phyloP scores from a whole-genome alignment of 305 asterid genomes.

The Nicotiana rustica region DNA sequence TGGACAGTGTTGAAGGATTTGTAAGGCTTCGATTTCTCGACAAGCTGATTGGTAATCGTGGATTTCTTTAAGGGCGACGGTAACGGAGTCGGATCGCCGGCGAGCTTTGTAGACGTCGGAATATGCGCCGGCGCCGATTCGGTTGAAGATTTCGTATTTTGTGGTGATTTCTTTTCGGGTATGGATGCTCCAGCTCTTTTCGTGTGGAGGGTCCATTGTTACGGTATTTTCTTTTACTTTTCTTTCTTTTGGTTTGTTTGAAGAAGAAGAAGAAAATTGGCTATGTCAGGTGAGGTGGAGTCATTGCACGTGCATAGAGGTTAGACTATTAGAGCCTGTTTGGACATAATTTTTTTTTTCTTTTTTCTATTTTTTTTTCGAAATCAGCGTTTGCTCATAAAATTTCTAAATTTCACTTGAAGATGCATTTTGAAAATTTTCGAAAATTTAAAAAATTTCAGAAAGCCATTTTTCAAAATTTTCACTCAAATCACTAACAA shows the following conservation, averaged over 20 bases:
- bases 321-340: no score
- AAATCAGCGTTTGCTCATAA: no score
- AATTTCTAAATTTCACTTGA: no score
- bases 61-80: conserved; percentile 85
- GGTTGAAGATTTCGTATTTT: conserved; percentile 75
- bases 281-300: background rate
- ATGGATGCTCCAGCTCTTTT: conserved; percentile 98
- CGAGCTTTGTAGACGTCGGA: conserved; percentile 90
- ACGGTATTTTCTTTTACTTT: background rate
- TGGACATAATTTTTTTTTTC: no score
- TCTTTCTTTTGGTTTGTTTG: no score
- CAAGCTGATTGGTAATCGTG: conserved; percentile 92
- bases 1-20: conserved; percentile 69
- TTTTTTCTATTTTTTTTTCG: no score
- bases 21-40: conserved; percentile 89
- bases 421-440: no score
- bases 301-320: background rate
- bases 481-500: no score
- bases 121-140: conserved; percentile 94
- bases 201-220: conserved; percentile 51
- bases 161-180: conserved; percentile 77
- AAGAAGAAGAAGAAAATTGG: background rate
- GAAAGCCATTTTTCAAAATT: no score
- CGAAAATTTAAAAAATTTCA: no score
- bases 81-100: conserved; percentile 74